These are phyloP conservation scores for Candida boleticola DNA, from an alignment of 805 yeast species.

Conservation along the genomic window DNA sequence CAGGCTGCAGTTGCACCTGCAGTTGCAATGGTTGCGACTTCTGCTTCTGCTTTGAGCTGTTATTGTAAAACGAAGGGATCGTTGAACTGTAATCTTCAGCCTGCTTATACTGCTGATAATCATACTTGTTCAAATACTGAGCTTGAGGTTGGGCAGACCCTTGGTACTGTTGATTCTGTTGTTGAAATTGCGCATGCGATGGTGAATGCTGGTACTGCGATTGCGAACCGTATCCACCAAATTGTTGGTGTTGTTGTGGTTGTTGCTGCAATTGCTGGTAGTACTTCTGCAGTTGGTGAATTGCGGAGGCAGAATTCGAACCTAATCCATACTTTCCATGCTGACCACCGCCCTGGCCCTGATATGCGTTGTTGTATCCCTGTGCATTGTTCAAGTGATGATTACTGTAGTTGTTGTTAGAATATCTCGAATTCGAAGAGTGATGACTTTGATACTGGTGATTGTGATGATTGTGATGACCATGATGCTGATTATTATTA, in stretches of 20 bases:
- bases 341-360: too few relatives aligned
- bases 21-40: conserved; percentile 2
- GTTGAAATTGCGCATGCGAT: neutral
- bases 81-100: neutral
- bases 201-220: conserved; percentile 4
- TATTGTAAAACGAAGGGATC: neutral
- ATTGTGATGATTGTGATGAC: too few relatives aligned
- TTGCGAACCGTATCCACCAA: too few relatives aligned
- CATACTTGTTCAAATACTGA: neutral
- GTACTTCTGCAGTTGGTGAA: conserved; percentile 11
- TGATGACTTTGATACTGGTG: too few relatives aligned
- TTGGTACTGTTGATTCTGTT: conserved; percentile 10
- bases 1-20: conserved; percentile 6
- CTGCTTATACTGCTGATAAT: conserved; percentile 1
- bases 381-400: too few relatives aligned
- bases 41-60: neutral
- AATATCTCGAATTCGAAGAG: too few relatives aligned
- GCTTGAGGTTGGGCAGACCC: conserved; percentile 4
- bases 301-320: too few relatives aligned
- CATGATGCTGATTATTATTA: too few relatives aligned
- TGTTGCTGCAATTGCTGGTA: conserved; percentile 16
- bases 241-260: conserved; percentile 5
- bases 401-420: too few relatives aligned
- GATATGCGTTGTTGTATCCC: too few relatives aligned
- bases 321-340: too few relatives aligned